Conservation (phyloP, 257 asterid species). For the Nemophila menziesii region DNA sequence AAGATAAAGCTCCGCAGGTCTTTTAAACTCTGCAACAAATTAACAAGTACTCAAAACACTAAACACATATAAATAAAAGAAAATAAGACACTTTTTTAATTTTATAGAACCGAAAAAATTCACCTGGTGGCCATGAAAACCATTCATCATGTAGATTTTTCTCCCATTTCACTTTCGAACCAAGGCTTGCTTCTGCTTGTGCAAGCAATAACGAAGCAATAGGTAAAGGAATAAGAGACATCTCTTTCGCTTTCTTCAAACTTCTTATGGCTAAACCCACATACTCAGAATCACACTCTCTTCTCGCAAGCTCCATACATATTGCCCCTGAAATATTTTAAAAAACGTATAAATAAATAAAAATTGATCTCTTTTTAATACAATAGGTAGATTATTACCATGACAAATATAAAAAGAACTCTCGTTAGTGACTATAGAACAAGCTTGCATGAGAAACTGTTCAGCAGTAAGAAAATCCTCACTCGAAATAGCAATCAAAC, state of each 20-base stretch:
- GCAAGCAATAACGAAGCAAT: slow-evolving; percentile 57
- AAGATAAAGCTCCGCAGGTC: slow-evolving; percentile 79
- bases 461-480: slow-evolving; percentile 64
- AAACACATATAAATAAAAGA: neutral
- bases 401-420: slow-evolving; percentile 65
- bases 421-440: slow-evolving; percentile 50
- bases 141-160: slow-evolving; percentile 58
- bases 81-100: neutral
- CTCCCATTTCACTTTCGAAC: slow-evolving; percentile 66
- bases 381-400: slow-evolving; percentile 36
- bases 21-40: slow-evolving; percentile 43
- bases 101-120: neutral
- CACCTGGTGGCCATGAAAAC: slow-evolving; percentile 86
- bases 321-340: slow-evolving; percentile 45
- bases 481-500: slow-evolving; percentile 52
- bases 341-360: neutral
- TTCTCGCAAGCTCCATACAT: slow-evolving; percentile 85
- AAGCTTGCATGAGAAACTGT: slow-evolving; percentile 58
- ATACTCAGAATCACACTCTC: slow-evolving; percentile 57
- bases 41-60: slow-evolving; percentile 3
- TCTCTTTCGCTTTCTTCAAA: slow-evolving; percentile 57
- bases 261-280: slow-evolving; percentile 55
- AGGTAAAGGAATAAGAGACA: slow-evolving; percentile 42
- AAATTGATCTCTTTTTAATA: neutral
- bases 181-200: slow-evolving; percentile 91